phyloP scores from a whole-genome alignment of 768 basidiomycete species.

The Gelatoporia subvermispora region DNA sequence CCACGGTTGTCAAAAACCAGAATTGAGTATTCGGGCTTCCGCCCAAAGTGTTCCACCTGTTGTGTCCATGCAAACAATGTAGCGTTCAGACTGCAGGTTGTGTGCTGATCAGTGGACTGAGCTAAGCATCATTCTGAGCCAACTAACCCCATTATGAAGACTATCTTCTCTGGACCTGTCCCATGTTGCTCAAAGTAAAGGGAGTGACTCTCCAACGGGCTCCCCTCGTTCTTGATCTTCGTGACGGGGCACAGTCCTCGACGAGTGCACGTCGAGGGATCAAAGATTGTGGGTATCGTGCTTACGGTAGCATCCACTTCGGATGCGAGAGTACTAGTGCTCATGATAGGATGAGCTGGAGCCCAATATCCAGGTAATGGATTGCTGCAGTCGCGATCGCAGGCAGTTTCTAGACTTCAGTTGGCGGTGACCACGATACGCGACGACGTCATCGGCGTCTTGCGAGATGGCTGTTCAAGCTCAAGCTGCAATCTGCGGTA shows the following conservation, averaged over 20 bases:
- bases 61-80: conserved; percentile 58
- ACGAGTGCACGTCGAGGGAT: conserved; percentile 53
- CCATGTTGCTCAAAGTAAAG: conserved; percentile 82
- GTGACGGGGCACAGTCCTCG: conserved; percentile 78
- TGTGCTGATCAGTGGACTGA: neutral
- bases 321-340: neutral
- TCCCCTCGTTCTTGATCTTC: conserved; percentile 39
- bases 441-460: too few relatives aligned
- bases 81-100: conserved; percentile 47
- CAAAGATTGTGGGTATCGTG: conserved; percentile 42
- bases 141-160: conserved; percentile 72
- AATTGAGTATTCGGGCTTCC: conserved; percentile 47
- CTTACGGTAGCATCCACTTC: neutral
- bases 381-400: too few relatives aligned
- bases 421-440: too few relatives aligned
- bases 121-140: neutral
- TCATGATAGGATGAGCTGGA: too few relatives aligned
- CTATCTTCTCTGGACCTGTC: conserved; percentile 52
- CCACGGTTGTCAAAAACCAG: conserved; percentile 85
- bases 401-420: too few relatives aligned
- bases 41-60: conserved; percentile 63
- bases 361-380: too few relatives aligned
- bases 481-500: too few relatives aligned
- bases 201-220: conserved; percentile 59
- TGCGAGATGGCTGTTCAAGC: too few relatives aligned